Evolutionary conservation across 768 basidiomycete species (phyloP).

Genomic region (Kwoniella europaea): DNA sequence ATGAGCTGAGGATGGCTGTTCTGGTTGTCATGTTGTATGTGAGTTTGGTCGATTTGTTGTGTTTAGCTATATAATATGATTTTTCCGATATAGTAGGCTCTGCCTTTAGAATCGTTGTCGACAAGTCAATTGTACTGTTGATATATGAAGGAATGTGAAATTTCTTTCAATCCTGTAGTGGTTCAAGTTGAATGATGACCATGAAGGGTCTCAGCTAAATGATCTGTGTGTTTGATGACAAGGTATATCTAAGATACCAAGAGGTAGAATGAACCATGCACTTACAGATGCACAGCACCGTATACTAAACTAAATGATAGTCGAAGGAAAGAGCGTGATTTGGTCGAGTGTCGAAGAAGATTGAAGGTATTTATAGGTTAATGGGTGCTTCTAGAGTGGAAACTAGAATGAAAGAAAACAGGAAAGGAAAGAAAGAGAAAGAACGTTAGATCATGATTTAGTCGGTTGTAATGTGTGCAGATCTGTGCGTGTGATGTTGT

Average conservation of each 20-base stretch:
- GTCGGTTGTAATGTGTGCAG: not conserved
- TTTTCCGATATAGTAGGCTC: not conserved
- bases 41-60: no score
- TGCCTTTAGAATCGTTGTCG: not conserved
- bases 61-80: not conserved
- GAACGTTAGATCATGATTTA: not conserved
- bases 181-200: not conserved
- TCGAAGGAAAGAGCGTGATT: not conserved
- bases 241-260: not conserved
- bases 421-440: not conserved
- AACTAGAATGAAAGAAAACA: conserved; percentile 2
- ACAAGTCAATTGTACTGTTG: not conserved
- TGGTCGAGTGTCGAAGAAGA: not conserved
- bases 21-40: not conserved
- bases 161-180: not conserved
- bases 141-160: not conserved
- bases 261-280: not conserved
- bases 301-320: not conserved
- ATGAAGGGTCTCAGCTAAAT: not conserved
- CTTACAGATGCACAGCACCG: not conserved
- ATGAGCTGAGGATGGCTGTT: conserved; percentile 6
- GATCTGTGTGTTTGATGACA: not conserved
- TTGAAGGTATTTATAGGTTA: not conserved
- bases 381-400: not conserved
- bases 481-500: conserved; percentile 6